Evolutionary conservation across 768 basidiomycete genomes (phyloP), one percentile per base, ranked within the genome.

Genomic region (Auricularia auricula-judae): DNA sequence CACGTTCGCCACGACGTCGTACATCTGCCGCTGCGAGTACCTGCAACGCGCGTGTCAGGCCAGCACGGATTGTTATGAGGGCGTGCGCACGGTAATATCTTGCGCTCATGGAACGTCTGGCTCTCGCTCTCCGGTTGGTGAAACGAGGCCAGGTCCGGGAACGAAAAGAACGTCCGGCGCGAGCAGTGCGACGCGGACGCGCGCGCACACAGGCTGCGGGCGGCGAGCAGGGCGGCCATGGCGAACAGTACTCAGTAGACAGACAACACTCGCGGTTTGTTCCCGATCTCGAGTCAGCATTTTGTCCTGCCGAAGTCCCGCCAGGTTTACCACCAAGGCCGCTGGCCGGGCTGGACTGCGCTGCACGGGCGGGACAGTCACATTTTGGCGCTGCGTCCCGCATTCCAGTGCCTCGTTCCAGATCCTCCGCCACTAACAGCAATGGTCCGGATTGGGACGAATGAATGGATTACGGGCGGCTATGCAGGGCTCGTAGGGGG

Each of bases 1-100:
- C 34, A 98, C 88, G 74, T 98, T 87, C 14, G 93, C 83, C 63
- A 99, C 92, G 66, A 98, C 75, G 7, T 84, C 77, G 76, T 95
- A 98, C 3, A 98, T 80, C 73, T 97, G 85, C 62, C 79, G 79
- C 66, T 82, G 86, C 18, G 79, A 81, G 72, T 95, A 98, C 51
- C 95, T 97, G 68, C 39, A 34, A 53, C 65, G 56, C 29, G n/a
- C 43, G 61, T 66, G 18, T 61, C 18, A 39, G 59, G 60, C 39
- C 39, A 43, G 53, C 23, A 43, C n/a, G 39, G 47, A 58, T 29
- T 23, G 18, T 5, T 29, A 29, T 29, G 29, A 1, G 29, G 2
- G 29, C 29, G 29, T 59, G 81, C 91, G 72, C 74, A 97, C 93
- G 91, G 93, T 67, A 98, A 80, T 67, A 94, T 81, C 78, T 90